Evolutionary conservation across 2,329 filamentous ascomycete species (phyloP), one percentile per base, ranked within the genome.

Genomic region (Gyromitra esculenta): DNA sequence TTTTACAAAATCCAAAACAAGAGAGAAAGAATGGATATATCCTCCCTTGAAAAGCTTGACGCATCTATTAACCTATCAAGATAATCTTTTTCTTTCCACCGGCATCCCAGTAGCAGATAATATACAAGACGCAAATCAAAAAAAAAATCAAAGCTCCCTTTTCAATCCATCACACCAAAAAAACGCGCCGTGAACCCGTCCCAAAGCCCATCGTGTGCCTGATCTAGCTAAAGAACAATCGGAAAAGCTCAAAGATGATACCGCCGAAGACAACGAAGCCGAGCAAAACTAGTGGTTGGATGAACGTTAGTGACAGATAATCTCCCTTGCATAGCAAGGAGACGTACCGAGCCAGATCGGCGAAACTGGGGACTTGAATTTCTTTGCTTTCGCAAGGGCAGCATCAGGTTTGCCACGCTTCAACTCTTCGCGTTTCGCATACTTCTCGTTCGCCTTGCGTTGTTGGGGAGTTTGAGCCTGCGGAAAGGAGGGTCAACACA

Each of bases 391-490:
- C 87, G 90, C 90, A 80, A 90, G 83, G 78, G 89, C 87, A 31
- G 85, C 85, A 74, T 89, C 87, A n/a, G 89, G 87, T 85, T 92
- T 93, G 84, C 92, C 92, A 84, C 91, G 91, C 82, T 90, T 91
- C 76, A 87, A 85, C 82, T 91, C 89, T 83, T 95, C 90, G 69
- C 88, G 87, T 83, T 91, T 91, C 80, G 88, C 90, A 85, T 93
- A 96, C 84, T 91, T 91, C 82, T 89, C 89, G 86, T 96, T 96
- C 79, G 91, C 90, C 82, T 89, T 89, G 83, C 92, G 91, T 86
- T 96, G 93, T 84, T 93, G 89, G 81, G 91, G 92, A 80, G 92
- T 96, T 90, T 95, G 92, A 81, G 90, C 91, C 92, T 94, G 82
- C 77, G 37, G 70, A 8, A 25, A 25, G 35, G 9, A 37, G 21